Evolutionary conservation across 441 rosid genomes (phyloP).

Genomic region (Adansonia grandidieri): DNA sequence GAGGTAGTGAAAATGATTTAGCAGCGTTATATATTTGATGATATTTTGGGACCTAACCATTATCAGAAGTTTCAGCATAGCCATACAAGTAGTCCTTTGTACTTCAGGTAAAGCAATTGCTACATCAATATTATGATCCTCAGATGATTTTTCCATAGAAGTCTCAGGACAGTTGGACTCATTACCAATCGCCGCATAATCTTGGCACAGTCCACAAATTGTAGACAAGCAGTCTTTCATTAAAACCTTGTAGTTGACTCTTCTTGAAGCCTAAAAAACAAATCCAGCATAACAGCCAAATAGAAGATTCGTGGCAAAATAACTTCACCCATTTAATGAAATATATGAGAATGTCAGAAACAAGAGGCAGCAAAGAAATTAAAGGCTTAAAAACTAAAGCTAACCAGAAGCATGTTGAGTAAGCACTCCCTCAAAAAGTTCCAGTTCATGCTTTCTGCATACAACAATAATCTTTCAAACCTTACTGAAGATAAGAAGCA

Average conservation of each 20-base stretch:
- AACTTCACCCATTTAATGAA: neutral
- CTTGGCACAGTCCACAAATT: conserved; percentile 51
- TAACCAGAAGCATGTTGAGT: conserved; percentile 76
- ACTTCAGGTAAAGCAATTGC: conserved; percentile 55
- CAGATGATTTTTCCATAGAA: conserved; percentile 33
- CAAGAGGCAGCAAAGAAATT: neutral
- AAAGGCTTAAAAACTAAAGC: conserved; percentile 14
- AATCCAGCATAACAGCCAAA: conserved; percentile 12
- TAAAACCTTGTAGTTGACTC: conserved; percentile 62
- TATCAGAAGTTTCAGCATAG: conserved; percentile 65
- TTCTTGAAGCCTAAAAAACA: conserved; percentile 71
- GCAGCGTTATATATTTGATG: conserved; percentile 7
- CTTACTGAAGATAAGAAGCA: conserved; percentile 17
- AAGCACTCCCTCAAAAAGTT: conserved; percentile 61
- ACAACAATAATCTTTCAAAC: conserved; percentile 15
- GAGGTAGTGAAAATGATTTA: neutral
- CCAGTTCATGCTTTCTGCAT: conserved; percentile 87
- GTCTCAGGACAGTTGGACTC: conserved; percentile 26
- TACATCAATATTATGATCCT: conserved; percentile 33
- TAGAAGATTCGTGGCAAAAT: conserved; percentile 14
- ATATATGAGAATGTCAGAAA: neutral
- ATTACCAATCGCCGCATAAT: conserved; percentile 29
- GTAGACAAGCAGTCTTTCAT: conserved; percentile 67
- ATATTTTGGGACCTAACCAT: conserved; percentile 44
- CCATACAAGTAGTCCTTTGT: conserved; percentile 43